A percentile compares a stretch with the other conserved stretches of the same genome.
Evolutionary conservation across 495 filamentous ascomycete species (phyloP).

Genomic region (Annulohypoxylon nitens): DNA sequence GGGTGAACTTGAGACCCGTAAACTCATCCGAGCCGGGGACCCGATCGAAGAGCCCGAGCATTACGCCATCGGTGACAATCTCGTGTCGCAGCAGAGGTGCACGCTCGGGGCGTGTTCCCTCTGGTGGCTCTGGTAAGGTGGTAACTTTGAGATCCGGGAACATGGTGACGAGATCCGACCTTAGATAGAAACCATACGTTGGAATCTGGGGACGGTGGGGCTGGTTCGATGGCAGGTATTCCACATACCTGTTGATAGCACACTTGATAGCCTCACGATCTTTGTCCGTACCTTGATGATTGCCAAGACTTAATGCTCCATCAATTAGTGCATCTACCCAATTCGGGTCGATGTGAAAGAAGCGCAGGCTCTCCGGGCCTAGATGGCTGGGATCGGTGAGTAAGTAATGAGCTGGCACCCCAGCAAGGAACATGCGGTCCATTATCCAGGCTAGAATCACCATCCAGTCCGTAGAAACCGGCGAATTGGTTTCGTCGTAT

Average conservation of each 20-base stretch:
- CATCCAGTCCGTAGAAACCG: conserved; percentile 51
- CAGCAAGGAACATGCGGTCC: conserved; percentile 53
- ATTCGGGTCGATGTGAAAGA: conserved; percentile 61
- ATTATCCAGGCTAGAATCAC: conserved; percentile 55
- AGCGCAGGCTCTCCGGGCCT: conserved; percentile 58
- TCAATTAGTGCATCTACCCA: conserved; percentile 64
- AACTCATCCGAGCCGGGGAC: conserved; percentile 34
- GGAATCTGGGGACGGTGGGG: conserved; percentile 42
- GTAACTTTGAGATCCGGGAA: conserved; percentile 49
- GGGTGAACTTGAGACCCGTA: conserved; percentile 39
- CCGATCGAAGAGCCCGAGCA: conserved; percentile 48
- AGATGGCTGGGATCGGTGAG: conserved; percentile 57
- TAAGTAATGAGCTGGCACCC: conserved; percentile 58
- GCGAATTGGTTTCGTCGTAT: conserved; percentile 54
- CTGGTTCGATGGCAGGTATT: conserved; percentile 22
- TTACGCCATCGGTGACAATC: conserved; percentile 38
- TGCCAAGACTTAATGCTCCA: conserved; percentile 60
- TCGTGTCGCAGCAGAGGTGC: conserved; percentile 42
- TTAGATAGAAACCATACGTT: conserved; percentile 49
- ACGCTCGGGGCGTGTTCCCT: not conserved
- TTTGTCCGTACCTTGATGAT: conserved; percentile 53
- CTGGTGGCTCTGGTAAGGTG: conserved; percentile 10
- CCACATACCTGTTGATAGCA: conserved; percentile 50
- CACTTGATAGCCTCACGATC: conserved; percentile 52
- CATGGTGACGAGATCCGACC: conserved; percentile 43